These are phyloP conservation scores for Phaffia rhodozyma DNA, from an alignment of 1,284 basidiomycete species.

Conservation along the genomic window DNA sequence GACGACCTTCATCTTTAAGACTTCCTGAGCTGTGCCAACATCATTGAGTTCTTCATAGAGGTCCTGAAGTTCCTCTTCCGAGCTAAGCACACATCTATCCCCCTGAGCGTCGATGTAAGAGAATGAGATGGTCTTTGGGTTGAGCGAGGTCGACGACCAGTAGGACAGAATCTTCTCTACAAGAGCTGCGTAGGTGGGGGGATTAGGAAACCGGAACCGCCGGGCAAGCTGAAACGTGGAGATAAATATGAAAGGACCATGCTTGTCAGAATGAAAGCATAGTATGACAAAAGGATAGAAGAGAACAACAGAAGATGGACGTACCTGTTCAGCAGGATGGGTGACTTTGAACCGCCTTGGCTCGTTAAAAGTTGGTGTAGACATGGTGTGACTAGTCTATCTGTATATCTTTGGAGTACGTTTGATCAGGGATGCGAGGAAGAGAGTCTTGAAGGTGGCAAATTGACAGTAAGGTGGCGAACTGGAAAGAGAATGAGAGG, in stretches of 20 bases:
- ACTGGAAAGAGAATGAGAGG: no score
- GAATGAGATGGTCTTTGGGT: conserved; percentile 1
- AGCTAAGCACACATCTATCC: conserved; percentile 9
- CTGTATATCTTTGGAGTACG: no score
- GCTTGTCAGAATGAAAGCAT: neutral
- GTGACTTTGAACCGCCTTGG: no score
- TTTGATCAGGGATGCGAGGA: no score
- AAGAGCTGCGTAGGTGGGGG: conserved; percentile 6
- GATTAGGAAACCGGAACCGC: conserved; percentile 8
- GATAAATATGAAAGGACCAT: neutral
- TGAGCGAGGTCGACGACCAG: conserved; percentile 1
- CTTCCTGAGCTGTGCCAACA: conserved; percentile 1
- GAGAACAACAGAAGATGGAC: no score
- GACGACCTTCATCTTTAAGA: conserved; percentile 10
- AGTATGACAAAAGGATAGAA: neutral
- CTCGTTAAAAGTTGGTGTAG: no score
- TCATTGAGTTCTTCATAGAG: conserved; percentile 5
- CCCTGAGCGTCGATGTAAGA: conserved; percentile 11
- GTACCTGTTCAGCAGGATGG: no score
- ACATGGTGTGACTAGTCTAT: no score
- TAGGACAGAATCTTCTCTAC: conserved; percentile 2
- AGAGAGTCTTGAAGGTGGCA: no score
- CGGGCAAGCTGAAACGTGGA: conserved; percentile 11
- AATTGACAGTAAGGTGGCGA: no score
- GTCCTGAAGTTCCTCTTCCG: conserved; percentile 10